Conservation (phyloP, 257 asterid species). For the Nicotiana sylvestris region DNA sequence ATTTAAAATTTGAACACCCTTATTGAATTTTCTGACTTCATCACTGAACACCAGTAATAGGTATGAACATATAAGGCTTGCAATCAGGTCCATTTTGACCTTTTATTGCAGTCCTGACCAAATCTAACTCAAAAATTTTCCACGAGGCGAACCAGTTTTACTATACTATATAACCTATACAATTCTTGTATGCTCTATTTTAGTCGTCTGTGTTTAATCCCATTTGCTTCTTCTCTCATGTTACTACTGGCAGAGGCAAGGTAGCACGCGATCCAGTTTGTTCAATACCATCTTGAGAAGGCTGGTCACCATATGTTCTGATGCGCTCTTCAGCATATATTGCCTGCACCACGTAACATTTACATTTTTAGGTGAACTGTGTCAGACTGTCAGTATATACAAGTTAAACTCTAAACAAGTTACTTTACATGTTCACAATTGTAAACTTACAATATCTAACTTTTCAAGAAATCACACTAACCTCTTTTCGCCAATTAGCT, state of each 20-base stretch:
- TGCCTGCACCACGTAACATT: conserved; percentile 41
- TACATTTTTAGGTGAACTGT: neutral
- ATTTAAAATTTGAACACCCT: too few relatives aligned
- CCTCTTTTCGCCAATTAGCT: conserved; percentile 70
- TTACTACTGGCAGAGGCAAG: neutral
- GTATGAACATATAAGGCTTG: neutral
- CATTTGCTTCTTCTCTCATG: neutral
- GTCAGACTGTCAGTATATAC: too few relatives aligned
- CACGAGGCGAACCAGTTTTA: neutral
- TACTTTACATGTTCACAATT: neutral
- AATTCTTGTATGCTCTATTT: neutral
- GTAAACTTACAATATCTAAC: too few relatives aligned
- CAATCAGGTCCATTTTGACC: conserved; percentile 2
- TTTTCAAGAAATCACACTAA: neutral
- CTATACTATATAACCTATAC: neutral
- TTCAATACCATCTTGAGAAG: conserved; percentile 28
- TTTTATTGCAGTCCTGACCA: conserved; percentile 6
- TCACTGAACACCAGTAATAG: neutral
- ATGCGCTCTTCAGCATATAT: conserved; percentile 52
- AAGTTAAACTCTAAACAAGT: neutral
- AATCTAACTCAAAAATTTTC: neutral
- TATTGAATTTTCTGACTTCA: too few relatives aligned
- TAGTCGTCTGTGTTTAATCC: neutral
- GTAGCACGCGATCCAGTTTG: conserved; percentile 17
- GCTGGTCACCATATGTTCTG: conserved; percentile 18